Evolutionary conservation across 306 rosid genomes (phyloP).

Genomic region (Amphicarpaea edgeworthii): DNA sequence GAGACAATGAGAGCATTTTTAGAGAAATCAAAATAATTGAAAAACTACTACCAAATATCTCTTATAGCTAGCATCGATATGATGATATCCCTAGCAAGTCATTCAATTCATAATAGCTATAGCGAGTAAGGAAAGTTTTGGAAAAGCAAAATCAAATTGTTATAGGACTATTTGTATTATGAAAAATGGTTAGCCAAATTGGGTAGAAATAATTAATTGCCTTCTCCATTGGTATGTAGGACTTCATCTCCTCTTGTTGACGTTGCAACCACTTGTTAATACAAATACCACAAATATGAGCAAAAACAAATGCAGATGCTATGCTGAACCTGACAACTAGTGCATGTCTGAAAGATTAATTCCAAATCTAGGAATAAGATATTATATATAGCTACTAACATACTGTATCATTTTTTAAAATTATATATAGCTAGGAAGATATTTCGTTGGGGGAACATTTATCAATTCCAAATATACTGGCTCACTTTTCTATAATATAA

Average conservation of each 20-base stretch:
- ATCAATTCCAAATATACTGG: not conserved
- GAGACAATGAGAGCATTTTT: conserved; percentile 1
- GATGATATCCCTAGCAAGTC: not conserved
- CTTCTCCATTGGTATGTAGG: not conserved
- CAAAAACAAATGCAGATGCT: not conserved
- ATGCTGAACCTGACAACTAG: not conserved
- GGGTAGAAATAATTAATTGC: not conserved
- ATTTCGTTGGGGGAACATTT: not conserved
- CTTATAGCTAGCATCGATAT: not conserved
- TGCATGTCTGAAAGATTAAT: not conserved
- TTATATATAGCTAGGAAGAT: not conserved
- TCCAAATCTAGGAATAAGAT: too few species aligned
- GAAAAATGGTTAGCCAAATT: not conserved
- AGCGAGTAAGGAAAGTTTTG: not conserved
- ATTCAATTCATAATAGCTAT: not conserved
- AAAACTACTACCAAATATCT: not conserved
- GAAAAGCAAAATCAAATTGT: not conserved
- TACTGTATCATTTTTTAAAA: not conserved
- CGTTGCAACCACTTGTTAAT: not conserved
- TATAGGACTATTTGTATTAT: not conserved
- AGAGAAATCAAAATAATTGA: not conserved
- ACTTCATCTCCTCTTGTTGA: not conserved
- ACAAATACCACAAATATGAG: not conserved
- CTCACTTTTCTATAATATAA: not conserved
- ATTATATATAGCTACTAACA: too few species aligned